Evolutionary conservation across 176 grass and related monocot species (phyloP).

Genomic region (Musa schizocarpa): DNA sequence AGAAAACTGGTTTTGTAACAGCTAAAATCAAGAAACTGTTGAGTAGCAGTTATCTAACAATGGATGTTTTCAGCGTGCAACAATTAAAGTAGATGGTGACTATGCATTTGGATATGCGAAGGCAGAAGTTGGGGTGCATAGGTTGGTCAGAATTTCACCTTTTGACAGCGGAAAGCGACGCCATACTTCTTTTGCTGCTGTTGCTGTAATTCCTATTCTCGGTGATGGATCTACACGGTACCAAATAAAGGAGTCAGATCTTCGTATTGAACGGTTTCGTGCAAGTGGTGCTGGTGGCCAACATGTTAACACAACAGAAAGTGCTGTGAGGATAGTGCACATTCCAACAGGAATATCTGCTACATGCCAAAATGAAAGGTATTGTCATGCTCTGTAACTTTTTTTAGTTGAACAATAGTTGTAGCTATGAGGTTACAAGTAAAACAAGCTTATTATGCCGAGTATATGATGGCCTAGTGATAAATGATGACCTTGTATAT

Average conservation of each 20-base stretch:
- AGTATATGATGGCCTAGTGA: no score
- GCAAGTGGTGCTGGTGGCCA: conserved; percentile 80
- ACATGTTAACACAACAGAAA: conserved; percentile 92
- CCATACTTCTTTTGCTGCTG: conserved; percentile 92
- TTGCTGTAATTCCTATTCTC: conserved; percentile 88
- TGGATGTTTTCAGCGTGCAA: conserved; percentile 51
- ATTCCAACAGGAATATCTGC: conserved; percentile 86
- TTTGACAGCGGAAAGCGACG: conserved; percentile 82
- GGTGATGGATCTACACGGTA: conserved; percentile 50
- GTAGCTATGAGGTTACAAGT: background rate
- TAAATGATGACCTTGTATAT: no score
- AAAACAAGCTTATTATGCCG: background rate
- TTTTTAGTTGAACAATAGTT: background rate
- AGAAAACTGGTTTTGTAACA: background rate
- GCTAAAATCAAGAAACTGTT: background rate
- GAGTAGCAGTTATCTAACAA: background rate
- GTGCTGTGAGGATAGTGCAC: conserved; percentile 90
- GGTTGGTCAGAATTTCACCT: conserved; percentile 85
- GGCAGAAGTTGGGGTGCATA: conserved; percentile 81
- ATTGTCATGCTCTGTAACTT: conserved; percentile 14
- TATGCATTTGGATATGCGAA: conserved; percentile 92
- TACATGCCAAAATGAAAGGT: conserved; percentile 95
- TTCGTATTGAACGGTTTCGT: conserved; percentile 82
- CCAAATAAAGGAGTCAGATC: conserved; percentile 90
- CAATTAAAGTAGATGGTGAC: conserved; percentile 86